phyloP scores from a whole-genome alignment of 2,329 filamentous ascomycete species.

The Parastagonospora avenae region DNA sequence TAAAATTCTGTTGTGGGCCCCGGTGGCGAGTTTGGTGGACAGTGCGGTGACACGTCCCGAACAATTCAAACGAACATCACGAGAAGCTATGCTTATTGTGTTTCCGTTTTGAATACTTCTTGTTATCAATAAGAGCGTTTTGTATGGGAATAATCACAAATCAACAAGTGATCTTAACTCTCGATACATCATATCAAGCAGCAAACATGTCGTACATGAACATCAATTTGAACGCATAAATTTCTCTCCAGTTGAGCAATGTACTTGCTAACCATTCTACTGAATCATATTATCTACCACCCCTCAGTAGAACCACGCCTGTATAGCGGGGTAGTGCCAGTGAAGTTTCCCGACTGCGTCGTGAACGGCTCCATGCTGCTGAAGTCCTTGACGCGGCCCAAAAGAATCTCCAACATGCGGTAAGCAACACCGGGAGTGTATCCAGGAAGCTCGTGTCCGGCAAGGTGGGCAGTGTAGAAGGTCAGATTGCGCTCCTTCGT shows the following conservation, averaged over 20 bases:
- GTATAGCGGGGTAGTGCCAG: constrained; percentile 36
- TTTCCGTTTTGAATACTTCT: no score
- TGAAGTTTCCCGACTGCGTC: constrained; percentile 42
- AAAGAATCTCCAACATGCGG: constrained; percentile 49
- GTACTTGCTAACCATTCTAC: no score
- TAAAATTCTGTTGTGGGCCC: constrained; percentile 1
- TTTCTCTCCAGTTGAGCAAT: no score
- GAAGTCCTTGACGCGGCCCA: constrained; percentile 47
- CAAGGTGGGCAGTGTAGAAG: constrained; percentile 51
- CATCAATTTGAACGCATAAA: no score
- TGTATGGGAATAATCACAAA: no score
- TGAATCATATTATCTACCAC: background rate
- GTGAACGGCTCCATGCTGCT: constrained; percentile 42
- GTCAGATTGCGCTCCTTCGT: constrained; percentile 52
- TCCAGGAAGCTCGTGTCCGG: constrained; percentile 52
- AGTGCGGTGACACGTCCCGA: background rate
- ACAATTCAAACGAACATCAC: no score
- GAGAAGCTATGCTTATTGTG: no score
- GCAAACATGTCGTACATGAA: no score
- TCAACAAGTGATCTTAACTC: no score
- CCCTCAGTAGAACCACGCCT: constrained; percentile 9
- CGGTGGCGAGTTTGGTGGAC: background rate
- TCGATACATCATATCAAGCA: no score
- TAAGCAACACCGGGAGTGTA: constrained; percentile 52
- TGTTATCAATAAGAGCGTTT: no score